phyloP scores from a whole-genome alignment of 371 early-diverging fungal species.

The Syncephalastrum monosporum region DNA sequence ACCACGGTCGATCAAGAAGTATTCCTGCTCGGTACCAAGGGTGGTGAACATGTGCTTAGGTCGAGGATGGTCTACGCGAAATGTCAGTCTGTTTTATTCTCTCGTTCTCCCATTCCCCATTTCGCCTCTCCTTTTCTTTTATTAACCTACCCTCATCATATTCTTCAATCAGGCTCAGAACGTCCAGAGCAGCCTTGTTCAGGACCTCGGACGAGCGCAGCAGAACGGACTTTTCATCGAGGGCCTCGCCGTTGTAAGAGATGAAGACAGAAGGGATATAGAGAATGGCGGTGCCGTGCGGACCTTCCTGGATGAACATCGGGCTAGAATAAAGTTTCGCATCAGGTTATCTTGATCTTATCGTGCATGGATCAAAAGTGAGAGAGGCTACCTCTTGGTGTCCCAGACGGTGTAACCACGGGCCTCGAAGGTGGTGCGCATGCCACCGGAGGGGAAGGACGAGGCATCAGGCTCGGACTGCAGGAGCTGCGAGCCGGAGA shows the following conservation, averaged over 20 bases:
- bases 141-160: slow-evolving; percentile 46
- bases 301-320: slow-evolving; percentile 93
- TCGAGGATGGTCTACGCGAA: slow-evolving; percentile 32
- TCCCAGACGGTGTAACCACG: slow-evolving; percentile 99
- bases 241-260: slow-evolving; percentile 97
- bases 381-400: slow-evolving; percentile 62
- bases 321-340: slow-evolving; percentile 59
- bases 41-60: slow-evolving; percentile 85
- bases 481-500: slow-evolving; percentile 94
- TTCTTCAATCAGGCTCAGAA: slow-evolving; percentile 72
- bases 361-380: background rate
- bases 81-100: background rate
- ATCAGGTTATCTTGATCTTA: background rate
- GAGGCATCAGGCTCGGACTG: slow-evolving; percentile 99
- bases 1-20: slow-evolving; percentile 93
- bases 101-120: background rate
- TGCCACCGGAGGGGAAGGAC: slow-evolving; percentile 98
- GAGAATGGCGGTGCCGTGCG: slow-evolving; percentile 87
- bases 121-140: slow-evolving; percentile 4
- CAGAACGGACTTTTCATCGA: slow-evolving; percentile 97
- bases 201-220: slow-evolving; percentile 88
- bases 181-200: slow-evolving; percentile 74
- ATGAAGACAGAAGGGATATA: slow-evolving; percentile 98
- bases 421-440: slow-evolving; percentile 97
- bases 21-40: slow-evolving; percentile 97